Base-by-base conservation (phyloP, 768 basidiomycete species). In the Serendipita sp. region DNA sequence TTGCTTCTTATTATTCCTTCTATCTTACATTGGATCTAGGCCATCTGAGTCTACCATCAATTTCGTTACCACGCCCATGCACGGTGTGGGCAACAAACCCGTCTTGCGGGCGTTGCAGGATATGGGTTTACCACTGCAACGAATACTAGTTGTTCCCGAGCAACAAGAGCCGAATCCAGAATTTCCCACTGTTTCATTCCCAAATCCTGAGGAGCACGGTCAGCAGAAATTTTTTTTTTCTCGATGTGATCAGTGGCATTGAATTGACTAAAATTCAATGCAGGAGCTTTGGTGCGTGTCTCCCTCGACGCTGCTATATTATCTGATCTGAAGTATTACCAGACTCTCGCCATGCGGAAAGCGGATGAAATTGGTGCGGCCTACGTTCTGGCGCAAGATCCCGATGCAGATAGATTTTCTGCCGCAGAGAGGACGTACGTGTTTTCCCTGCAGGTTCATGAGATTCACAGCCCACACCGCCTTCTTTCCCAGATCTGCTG, bases 141-240 rank as follows among this genome's bases (percentile, higher is more conserved):
- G 26, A 11, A 84, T 79, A 69, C 75, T 78, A 9, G 78, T 83
- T 1, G 86, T 91, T 11, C 68, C 70, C 60, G 78, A 82, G 65
- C 91, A 94, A 71, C 78, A 79, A 65, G 62, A 74, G 2, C 88
- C 92, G 1, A 85, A 94, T 72, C 88, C 91, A 3, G 81, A 90
- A 30, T 94, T 94, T 68, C 82, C 88, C 2, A 91, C 90, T 3
- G 87, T 93, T 17, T 74, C 73, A 22, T 92, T 89, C 71, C 91
- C 91, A 1, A 94, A 94, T 68, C 91, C 91, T 1, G 91, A 94
- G 71, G 91, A 94, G 71, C 85, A 88, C 72, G 91, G 91, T 81
- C 68, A 68, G 14, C 38, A 14, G 38, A 7, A 38, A 38, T 14
- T 38, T 38, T 38, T 38, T 38, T 63, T 38, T 38, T 38, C 63